Percentiles rank a stretch among this genome's conserved stretches.
These are phyloP conservation scores for Platanthera guangdongensis DNA, from an alignment of 106 monocot genomes.

Conservation along the genomic window DNA sequence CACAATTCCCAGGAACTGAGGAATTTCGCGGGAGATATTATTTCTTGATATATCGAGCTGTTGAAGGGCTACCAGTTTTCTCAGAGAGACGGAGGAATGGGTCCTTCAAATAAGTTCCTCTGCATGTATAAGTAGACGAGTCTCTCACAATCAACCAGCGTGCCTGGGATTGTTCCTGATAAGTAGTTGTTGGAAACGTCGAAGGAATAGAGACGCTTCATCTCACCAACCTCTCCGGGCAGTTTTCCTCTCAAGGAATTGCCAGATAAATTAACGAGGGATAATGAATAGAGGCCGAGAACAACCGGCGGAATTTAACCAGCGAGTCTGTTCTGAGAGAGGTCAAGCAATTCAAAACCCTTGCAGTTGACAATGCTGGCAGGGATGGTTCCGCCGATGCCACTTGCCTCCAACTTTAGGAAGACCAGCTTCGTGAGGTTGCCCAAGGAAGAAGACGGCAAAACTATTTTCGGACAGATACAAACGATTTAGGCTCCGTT, in stretches of 20 bases:
- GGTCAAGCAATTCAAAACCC: constrained; percentile 3
- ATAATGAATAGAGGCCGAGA: constrained; percentile 13
- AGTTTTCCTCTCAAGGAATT: constrained; percentile 11
- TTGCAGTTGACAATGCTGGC: constrained; percentile 5
- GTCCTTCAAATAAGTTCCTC: constrained; percentile 6
- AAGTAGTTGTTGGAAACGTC: constrained; percentile 10
- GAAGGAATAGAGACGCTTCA: constrained; percentile 10
- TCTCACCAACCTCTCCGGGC: constrained; percentile 5
- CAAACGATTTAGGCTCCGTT: too few relatives aligned
- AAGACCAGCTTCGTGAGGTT: constrained; percentile 12
- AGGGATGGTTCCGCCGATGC: constrained; percentile 19
- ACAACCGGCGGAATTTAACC: constrained; percentile 18
- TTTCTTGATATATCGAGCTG: constrained; percentile 23
- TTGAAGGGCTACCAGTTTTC: constrained; percentile 14
- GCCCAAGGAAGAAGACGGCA: constrained; percentile 17
- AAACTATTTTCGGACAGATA: constrained; percentile 9
- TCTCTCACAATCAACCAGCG: not conserved
- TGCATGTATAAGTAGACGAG: constrained; percentile 1
- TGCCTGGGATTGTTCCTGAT: constrained; percentile 17
- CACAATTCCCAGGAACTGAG: constrained; percentile 3
- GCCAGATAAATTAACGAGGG: constrained; percentile 9
- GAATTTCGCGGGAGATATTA: constrained; percentile 18
- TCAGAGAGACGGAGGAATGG: constrained; percentile 10
- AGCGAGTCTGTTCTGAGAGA: constrained; percentile 14
- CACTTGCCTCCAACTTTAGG: not conserved